phyloP scores from a whole-genome alignment of 2,329 filamentous ascomycete species.

The Nemania abortiva region DNA sequence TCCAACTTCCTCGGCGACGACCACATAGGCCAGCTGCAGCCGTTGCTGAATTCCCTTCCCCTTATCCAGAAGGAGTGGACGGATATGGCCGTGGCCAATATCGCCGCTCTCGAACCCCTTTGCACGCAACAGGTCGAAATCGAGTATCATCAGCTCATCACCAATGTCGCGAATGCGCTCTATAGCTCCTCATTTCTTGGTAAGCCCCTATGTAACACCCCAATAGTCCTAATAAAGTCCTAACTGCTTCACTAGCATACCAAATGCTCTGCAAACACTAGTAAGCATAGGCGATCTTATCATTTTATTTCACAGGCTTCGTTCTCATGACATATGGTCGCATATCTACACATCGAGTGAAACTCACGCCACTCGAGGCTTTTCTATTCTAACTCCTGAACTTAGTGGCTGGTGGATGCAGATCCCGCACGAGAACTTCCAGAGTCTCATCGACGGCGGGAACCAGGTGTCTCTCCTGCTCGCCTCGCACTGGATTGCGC shows the following conservation, averaged over 20 bases:
- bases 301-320: not conserved
- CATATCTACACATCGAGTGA: not conserved
- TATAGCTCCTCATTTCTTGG: constrained; percentile 66
- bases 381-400: constrained; percentile 8
- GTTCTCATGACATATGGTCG: not conserved
- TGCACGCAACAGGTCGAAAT: constrained; percentile 59
- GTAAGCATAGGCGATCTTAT: constrained; percentile 31
- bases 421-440: constrained; percentile 65
- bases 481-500: constrained; percentile 66
- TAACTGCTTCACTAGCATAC: constrained; percentile 58
- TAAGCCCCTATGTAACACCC: constrained; percentile 46
- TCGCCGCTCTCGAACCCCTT: constrained; percentile 59
- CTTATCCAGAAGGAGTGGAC: constrained; percentile 60
- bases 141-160: constrained; percentile 60
- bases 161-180: constrained; percentile 63
- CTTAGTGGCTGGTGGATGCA: constrained; percentile 66
- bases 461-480: constrained; percentile 63
- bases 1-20: constrained; percentile 59
- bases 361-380: not conserved
- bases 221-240: not conserved
- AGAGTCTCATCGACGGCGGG: constrained; percentile 60
- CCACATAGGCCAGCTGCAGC: constrained; percentile 57
- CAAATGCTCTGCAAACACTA: constrained; percentile 62
- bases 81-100: constrained; percentile 59
- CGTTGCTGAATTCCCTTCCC: constrained; percentile 61